phyloP scores from a whole-genome alignment of 352 stramenopile species.

The Phytophthora pistaciae region DNA sequence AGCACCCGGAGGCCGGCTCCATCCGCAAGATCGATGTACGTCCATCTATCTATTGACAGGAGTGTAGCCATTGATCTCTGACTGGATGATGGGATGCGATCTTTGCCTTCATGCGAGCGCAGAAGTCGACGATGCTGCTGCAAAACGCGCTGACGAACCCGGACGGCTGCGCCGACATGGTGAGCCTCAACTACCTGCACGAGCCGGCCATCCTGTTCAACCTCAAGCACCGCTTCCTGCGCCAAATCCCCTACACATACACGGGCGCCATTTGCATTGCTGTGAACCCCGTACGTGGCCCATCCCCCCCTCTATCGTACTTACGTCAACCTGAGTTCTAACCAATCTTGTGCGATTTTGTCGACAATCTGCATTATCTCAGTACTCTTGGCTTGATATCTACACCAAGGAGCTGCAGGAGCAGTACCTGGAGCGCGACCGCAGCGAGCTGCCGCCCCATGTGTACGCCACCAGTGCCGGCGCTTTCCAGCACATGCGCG shows the following conservation, averaged over 20 bases:
- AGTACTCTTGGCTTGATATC: slow-evolving; percentile 94
- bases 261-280: slow-evolving; percentile 98
- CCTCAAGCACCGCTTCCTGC: slow-evolving; percentile 89
- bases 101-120: slow-evolving; percentile 13
- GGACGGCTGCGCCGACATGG: slow-evolving; percentile 87
- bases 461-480: slow-evolving; percentile 85
- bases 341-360: not conserved
- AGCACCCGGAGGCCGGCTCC: slow-evolving; percentile 64
- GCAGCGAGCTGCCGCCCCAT: slow-evolving; percentile 77
- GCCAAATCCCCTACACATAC: slow-evolving; percentile 96
- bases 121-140: slow-evolving; percentile 84
- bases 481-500: slow-evolving; percentile 86
- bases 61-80: slow-evolving; percentile 13
- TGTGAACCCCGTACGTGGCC: slow-evolving; percentile 93
- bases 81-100: not conserved
- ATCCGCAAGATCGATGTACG: slow-evolving; percentile 61
- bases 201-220: slow-evolving; percentile 94
- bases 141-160: slow-evolving; percentile 66
- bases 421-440: slow-evolving; percentile 82
- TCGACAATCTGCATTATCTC: slow-evolving; percentile 7
- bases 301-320: slow-evolving; percentile 5
- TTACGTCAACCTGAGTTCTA: slow-evolving; percentile 3
- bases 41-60: slow-evolving; percentile 1
- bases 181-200: slow-evolving; percentile 92
- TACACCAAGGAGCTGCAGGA: slow-evolving; percentile 86